phyloP scores from a whole-genome alignment of 1,284 basidiomycete species.

The Trichosporon sp. region DNA sequence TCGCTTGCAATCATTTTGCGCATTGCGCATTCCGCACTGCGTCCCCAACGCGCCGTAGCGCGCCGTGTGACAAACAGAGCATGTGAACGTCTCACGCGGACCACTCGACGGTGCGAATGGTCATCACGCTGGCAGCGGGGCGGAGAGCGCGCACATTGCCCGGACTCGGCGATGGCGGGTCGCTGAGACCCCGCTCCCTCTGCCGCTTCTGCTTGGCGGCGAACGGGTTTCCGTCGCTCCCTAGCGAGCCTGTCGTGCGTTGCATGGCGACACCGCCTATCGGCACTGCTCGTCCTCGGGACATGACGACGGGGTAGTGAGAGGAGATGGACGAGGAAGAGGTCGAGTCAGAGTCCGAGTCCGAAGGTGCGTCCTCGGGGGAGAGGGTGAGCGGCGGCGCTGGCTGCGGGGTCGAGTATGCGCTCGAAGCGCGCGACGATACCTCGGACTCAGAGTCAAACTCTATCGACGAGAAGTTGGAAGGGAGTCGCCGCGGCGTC shows the following conservation, averaged over 20 bases:
- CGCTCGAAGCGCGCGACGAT: background rate
- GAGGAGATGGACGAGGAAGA: background rate
- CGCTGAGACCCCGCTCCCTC: background rate
- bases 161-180: background rate
- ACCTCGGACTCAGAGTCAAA: background rate
- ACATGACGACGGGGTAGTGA: background rate
- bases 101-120: background rate
- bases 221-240: constrained; percentile 19
- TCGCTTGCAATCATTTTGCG: too few relatives aligned
- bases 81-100: background rate
- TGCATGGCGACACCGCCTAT: constrained; percentile 14
- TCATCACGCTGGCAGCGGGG: background rate
- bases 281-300: background rate
- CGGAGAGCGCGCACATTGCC: background rate
- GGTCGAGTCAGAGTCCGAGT: background rate
- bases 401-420: background rate
- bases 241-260: constrained; percentile 7
- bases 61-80: too few relatives aligned
- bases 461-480: background rate
- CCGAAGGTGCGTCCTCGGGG: background rate
- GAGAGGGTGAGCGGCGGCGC: background rate
- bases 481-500: background rate
- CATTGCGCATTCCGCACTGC: background rate
- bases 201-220: background rate
- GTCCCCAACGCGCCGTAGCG: too few relatives aligned